These are phyloP conservation scores for Fusarium sp. DNA, from an alignment of 2,329 filamentous ascomycete genomes.

Conservation along the genomic window DNA sequence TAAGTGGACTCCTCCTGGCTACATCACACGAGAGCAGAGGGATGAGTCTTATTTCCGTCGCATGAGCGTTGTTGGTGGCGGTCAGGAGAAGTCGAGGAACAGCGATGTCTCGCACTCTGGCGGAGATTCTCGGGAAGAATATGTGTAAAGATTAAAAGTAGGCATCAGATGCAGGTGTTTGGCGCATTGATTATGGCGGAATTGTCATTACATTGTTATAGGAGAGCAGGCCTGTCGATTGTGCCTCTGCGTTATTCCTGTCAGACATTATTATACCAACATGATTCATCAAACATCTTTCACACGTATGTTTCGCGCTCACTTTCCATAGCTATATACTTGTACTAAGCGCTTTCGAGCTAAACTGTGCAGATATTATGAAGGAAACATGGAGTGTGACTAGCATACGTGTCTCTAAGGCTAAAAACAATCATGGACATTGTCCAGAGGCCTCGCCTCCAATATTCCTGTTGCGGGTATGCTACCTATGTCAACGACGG, in stretches of 20 bases:
- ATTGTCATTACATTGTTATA: constrained; percentile 26
- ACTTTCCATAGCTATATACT: neutral
- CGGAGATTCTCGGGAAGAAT: constrained; percentile 32
- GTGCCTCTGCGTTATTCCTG: neutral
- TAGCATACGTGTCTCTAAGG: neutral
- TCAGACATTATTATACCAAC: neutral
- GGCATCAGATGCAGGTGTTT: constrained; percentile 19
- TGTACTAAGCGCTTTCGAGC: neutral
- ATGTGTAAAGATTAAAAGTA: constrained; percentile 25
- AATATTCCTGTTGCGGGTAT: neutral
- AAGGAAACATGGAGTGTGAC: neutral
- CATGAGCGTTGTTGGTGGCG: constrained; percentile 13
- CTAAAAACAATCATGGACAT: neutral
- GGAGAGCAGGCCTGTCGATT: neutral
- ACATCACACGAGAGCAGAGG: constrained; percentile 54
- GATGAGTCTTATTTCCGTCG: constrained; percentile 47
- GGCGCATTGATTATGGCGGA: constrained; percentile 22
- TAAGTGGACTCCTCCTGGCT: constrained; percentile 64
- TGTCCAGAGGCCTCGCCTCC: neutral
- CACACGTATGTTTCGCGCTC: neutral
- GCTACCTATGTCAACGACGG: no score
- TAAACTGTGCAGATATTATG: neutral
- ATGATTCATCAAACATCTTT: neutral
- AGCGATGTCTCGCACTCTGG: constrained; percentile 39
- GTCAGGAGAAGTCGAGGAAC: constrained; percentile 35